phyloP scores from a whole-genome alignment of 2,329 filamentous ascomycete species.

The Clonostachys rhizophaga region DNA sequence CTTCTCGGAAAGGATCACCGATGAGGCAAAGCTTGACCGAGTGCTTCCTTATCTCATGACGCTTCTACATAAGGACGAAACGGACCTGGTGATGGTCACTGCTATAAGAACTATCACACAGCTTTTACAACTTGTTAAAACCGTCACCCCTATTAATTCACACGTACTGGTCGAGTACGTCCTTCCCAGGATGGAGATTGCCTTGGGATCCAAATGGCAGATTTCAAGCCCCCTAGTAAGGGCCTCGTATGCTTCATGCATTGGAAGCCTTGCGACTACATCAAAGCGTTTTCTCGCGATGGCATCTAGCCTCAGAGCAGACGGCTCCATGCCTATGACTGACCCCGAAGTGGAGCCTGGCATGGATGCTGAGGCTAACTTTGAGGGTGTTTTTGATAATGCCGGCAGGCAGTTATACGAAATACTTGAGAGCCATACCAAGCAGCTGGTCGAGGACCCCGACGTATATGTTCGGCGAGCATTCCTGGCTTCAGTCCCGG shows the following conservation, averaged over 20 bases:
- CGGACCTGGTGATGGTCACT: constrained; percentile 79
- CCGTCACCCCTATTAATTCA: constrained; percentile 76
- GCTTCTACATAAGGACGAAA: constrained; percentile 69
- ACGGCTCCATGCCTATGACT: constrained; percentile 71
- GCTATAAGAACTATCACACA: constrained; percentile 86
- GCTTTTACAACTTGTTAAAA: constrained; percentile 77
- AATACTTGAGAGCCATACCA: constrained; percentile 83
- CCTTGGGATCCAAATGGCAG: constrained; percentile 37
- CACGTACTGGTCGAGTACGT: constrained; percentile 67
- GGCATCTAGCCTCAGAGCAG: constrained; percentile 80
- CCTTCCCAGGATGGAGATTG: constrained; percentile 56
- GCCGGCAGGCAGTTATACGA: constrained; percentile 79
- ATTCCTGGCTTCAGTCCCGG: constrained; percentile 86
- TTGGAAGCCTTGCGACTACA: constrained; percentile 83
- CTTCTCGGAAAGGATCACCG: constrained; percentile 85
- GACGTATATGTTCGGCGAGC: constrained; percentile 84
- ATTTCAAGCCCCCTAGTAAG: constrained; percentile 66
- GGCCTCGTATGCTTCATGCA: constrained; percentile 87
- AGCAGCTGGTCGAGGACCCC: constrained; percentile 80
- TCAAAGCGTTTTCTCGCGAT: constrained; percentile 84
- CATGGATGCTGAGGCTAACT: constrained; percentile 60
- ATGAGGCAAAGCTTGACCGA: constrained; percentile 92
- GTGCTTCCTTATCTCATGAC: constrained; percentile 87
- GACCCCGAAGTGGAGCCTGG: constrained; percentile 79
- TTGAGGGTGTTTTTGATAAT: constrained; percentile 82